Evolutionary conservation across 257 asterid genomes (phyloP).

Genomic region (Echium plantagineum): DNA sequence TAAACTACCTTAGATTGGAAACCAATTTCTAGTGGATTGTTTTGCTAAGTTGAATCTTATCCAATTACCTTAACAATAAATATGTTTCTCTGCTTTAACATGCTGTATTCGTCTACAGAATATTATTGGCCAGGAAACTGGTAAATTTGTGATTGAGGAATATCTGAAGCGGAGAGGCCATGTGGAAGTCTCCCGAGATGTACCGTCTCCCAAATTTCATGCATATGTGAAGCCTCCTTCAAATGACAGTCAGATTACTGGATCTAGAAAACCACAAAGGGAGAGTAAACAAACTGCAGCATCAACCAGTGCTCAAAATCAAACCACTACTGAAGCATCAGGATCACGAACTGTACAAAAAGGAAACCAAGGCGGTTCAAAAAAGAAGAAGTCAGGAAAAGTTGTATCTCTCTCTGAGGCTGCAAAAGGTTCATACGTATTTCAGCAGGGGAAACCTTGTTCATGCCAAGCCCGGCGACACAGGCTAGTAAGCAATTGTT

Average conservation of each 20-base stretch:
- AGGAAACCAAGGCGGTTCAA: constrained; percentile 35
- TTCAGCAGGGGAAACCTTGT: constrained; percentile 91
- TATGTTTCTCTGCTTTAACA: not conserved
- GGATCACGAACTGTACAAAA: constrained; percentile 25
- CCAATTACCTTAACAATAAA: too few species aligned
- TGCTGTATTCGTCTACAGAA: constrained; percentile 33
- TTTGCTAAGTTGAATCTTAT: too few species aligned
- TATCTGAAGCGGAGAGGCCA: constrained; percentile 80
- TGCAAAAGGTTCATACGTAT: constrained; percentile 80
- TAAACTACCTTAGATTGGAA: too few species aligned
- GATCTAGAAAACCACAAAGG: constrained; percentile 44
- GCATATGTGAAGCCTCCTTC: constrained; percentile 77
- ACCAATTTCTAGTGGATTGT: too few species aligned
- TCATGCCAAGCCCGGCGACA: constrained; percentile 91
- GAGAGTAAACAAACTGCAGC: constrained; percentile 36
- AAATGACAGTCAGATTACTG: constrained; percentile 23
- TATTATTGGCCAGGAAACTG: constrained; percentile 80
- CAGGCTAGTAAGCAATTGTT: constrained; percentile 71
- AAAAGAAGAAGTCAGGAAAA: constrained; percentile 79
- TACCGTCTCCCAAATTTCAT: constrained; percentile 47
- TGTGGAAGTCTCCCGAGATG: constrained; percentile 18
- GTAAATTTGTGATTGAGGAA: constrained; percentile 51
- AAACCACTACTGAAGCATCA: constrained; percentile 20
- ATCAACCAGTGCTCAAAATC: constrained; percentile 33
- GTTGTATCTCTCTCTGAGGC: constrained; percentile 86